phyloP scores from a whole-genome alignment of 2,329 filamentous ascomycete species.

The Penicillium sp. region DNA sequence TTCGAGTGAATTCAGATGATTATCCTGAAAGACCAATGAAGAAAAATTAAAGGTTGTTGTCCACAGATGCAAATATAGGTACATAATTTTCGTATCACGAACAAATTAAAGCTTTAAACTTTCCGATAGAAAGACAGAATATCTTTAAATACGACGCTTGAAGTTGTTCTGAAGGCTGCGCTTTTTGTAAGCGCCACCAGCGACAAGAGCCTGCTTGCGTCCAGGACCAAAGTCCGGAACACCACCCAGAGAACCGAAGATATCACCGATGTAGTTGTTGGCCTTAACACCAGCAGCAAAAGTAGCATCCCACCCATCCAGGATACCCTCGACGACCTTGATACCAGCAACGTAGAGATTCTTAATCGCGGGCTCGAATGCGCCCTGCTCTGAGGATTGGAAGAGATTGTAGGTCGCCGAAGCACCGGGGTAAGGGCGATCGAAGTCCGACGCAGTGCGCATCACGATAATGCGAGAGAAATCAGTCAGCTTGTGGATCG shows the following conservation, averaged over 20 bases:
- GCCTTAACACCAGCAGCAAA: slow-evolving; percentile 59
- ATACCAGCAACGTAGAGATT: slow-evolving; percentile 68
- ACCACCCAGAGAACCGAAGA: slow-evolving; percentile 67
- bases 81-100: background rate
- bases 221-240: slow-evolving; percentile 60
- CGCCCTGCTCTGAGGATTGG: slow-evolving; percentile 57
- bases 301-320: slow-evolving; percentile 58
- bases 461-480: slow-evolving; percentile 67
- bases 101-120: background rate
- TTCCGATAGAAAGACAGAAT: background rate
- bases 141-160: slow-evolving; percentile 9
- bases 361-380: slow-evolving; percentile 59
- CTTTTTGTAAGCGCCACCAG: slow-evolving; percentile 25
- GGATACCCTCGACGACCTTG: slow-evolving; percentile 63
- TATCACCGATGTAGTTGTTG: slow-evolving; percentile 67
- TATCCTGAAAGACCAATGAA: background rate
- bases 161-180: slow-evolving; percentile 8
- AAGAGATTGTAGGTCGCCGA: slow-evolving; percentile 60
- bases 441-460: slow-evolving; percentile 69
- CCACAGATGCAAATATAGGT: background rate
- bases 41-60: background rate
- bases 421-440: slow-evolving; percentile 61
- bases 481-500: slow-evolving; percentile 58
- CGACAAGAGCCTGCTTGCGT: slow-evolving; percentile 15
- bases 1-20: slow-evolving; percentile 36